phyloP scores from a whole-genome alignment of 2,329 filamentous ascomycete genomes.

The Verticillium nonalfalfae region DNA sequence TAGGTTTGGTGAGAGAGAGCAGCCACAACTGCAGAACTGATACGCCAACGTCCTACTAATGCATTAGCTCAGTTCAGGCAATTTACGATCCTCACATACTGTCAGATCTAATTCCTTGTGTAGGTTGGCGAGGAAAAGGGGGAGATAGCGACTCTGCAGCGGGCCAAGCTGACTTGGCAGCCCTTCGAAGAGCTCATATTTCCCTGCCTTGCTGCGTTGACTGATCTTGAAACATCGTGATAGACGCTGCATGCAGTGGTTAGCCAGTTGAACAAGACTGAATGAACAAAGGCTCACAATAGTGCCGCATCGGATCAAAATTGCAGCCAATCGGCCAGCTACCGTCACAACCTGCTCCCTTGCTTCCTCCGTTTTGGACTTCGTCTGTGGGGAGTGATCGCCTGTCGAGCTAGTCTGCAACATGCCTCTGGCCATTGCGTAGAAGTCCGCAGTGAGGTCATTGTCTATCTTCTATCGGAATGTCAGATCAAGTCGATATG shows the following conservation, averaged over 20 bases:
- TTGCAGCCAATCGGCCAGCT: conserved; percentile 37
- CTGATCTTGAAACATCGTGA: conserved; percentile 34
- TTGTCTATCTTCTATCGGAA: conserved; percentile 36
- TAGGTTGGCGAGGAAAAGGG: conserved; percentile 45
- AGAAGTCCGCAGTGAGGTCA: conserved; percentile 38
- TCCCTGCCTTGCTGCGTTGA: conserved; percentile 20
- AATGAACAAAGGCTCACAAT: conserved; percentile 20
- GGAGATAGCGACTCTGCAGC: conserved; percentile 35
- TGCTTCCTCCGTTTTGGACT: conserved; percentile 18
- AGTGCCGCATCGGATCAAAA: conserved; percentile 38
- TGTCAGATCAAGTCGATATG: conserved; percentile 4
- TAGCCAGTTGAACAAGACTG: background rate
- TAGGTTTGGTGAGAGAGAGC: conserved; percentile 44
- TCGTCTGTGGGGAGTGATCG: background rate
- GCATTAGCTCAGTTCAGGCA: conserved; percentile 1
- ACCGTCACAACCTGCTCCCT: conserved; percentile 37
- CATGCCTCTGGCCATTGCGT: conserved; percentile 37
- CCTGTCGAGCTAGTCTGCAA: conserved; percentile 18
- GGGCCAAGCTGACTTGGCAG: conserved; percentile 30
- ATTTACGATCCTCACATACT: conserved; percentile 12
- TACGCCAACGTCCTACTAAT: conserved; percentile 29
- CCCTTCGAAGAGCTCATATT: conserved; percentile 43
- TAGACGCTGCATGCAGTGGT: conserved; percentile 22
- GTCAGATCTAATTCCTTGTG: conserved; percentile 41
- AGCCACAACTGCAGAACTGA: conserved; percentile 47